Evolutionary conservation across 495 filamentous ascomycete genomes (phyloP), one percentile per base, ranked within the genome.

Genomic region (Penicillium steckii): DNA sequence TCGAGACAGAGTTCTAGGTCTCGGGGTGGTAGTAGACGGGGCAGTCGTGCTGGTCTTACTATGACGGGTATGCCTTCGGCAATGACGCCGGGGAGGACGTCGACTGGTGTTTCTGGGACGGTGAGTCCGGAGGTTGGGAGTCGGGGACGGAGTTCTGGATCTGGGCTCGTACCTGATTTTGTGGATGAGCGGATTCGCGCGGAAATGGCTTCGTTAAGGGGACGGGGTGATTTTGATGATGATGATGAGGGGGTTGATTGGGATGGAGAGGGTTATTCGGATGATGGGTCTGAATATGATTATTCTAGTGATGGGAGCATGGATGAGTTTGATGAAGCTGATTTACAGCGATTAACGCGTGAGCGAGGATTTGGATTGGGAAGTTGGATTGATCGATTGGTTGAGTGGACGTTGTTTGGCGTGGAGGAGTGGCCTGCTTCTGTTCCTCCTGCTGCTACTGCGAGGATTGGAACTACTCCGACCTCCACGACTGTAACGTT

Each of bases 341-440:
- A 77, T 58, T 29, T 77, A 27, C 72, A 72, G 53, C 67, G 59
- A n/a, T 52, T 77, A 1, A 76, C 72, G 6, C 70, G 77, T 46
- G 75, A 82, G 51, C 78, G 78, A n/a, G 81, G 80, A 37, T 84
- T 83, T 46, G 85, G 87, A 4, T 68, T 91, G n/a, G 86, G 86
- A 0, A 78, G 81, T 8, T 90, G 86, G 84, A 77, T 96, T 55
- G 89, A 89, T 56, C 77, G 80, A 41, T 59, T 91, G 50, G 79
- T 91, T 30, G 85, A 85, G 6, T 91, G 89, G 80, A 87, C 84
- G 13, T 67, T 94, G 15, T 93, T 94, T 66, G 81, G 85, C 7
- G 85, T 90, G 8, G 81, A 87, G 30, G 86, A 88, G 57, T 72
- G 65, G 62, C 67, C 71, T 27, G 49, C 55, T 6, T 27, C 65